Percentiles rank a stretch among this genome's conserved stretches.
These are phyloP conservation scores for Sporisorium iseilematis-ciliati DNA, from an alignment of 1,284 basidiomycete genomes.

Conservation along the genomic window DNA sequence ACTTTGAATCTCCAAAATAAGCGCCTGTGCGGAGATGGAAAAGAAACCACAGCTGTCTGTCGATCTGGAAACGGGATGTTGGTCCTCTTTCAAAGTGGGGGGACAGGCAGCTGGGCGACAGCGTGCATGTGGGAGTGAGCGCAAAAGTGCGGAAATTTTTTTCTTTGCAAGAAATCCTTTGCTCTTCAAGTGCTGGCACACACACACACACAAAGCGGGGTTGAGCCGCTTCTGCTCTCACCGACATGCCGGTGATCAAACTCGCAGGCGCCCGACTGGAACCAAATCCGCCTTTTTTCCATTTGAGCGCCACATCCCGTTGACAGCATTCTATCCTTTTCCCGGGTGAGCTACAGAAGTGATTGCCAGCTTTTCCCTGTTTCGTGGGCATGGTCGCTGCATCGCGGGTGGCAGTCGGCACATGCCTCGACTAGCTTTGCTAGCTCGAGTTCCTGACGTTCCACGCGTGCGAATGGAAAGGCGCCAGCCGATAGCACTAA, in stretches of 20 bases:
- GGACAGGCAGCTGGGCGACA: background rate
- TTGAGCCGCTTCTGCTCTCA: background rate
- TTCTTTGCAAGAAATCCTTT: background rate
- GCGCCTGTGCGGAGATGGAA: slow-evolving; percentile 5
- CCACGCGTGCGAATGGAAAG: slow-evolving; percentile 1
- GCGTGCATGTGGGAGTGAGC: background rate
- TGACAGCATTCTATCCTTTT: no score
- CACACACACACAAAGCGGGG: slow-evolving; percentile 5
- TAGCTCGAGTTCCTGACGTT: slow-evolving; percentile 10
- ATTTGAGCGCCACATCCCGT: background rate
- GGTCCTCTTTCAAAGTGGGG: slow-evolving; percentile 1
- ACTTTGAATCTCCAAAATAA: slow-evolving; percentile 3
- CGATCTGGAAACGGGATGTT: slow-evolving; percentile 2
- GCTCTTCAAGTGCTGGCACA: background rate
- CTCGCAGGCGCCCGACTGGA: background rate
- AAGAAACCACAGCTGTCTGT: background rate
- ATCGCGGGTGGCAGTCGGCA: background rate
- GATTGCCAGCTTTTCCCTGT: no score
- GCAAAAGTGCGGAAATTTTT: background rate
- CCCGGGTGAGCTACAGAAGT: no score
- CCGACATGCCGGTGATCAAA: slow-evolving; percentile 14
- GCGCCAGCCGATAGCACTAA: slow-evolving; percentile 6
- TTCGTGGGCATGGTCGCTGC: background rate
- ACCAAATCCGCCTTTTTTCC: background rate
- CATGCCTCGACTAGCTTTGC: slow-evolving; percentile 4